phyloP scores from a whole-genome alignment of 1,284 basidiomycete genomes.

The Ceratobasidium sp. region DNA sequence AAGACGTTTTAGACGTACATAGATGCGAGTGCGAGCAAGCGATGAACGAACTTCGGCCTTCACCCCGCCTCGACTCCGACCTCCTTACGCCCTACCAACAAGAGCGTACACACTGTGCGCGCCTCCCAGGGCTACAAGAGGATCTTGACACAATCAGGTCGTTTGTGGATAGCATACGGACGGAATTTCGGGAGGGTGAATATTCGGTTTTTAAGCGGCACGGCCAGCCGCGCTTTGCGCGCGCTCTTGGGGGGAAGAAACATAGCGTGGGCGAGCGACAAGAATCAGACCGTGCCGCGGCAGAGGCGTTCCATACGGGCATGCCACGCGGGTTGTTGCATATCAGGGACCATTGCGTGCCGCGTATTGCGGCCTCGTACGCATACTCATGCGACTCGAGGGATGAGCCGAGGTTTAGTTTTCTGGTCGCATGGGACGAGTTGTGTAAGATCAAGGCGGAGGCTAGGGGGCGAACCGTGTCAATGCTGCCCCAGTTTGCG shows the following conservation, averaged over 20 bases:
- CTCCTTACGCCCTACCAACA: conserved; percentile 14
- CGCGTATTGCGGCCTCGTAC: conserved; percentile 34
- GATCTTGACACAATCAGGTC: conserved; percentile 8
- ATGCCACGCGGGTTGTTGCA: conserved; percentile 3
- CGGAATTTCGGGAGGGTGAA: conserved; percentile 13
- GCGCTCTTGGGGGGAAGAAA: background rate
- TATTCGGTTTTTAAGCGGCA: conserved; percentile 23
- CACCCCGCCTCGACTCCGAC: background rate
- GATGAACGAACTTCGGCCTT: conserved; percentile 5
- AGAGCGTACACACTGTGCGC: conserved; percentile 61
- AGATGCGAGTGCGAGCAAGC: background rate
- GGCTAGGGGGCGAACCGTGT: background rate
- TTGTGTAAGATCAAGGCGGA: conserved; percentile 39
- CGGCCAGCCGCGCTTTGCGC: conserved; percentile 8
- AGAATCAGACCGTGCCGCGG: conserved; percentile 8
- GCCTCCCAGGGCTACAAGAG: conserved; percentile 58
- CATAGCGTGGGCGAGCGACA: conserved; percentile 35
- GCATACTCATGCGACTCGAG: conserved; percentile 24
- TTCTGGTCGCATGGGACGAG: conserved; percentile 36
- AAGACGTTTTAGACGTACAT: conserved; percentile 5
- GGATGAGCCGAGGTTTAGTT: conserved; percentile 9
- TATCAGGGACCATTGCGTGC: conserved; percentile 2
- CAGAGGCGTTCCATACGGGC: conserved; percentile 27
- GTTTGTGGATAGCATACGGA: conserved; percentile 28
- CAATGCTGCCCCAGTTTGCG: conserved; percentile 2